Evolutionary conservation across 2,329 filamentous ascomycete genomes (phyloP).

Genomic region (Elsinoe ampelina): DNA sequence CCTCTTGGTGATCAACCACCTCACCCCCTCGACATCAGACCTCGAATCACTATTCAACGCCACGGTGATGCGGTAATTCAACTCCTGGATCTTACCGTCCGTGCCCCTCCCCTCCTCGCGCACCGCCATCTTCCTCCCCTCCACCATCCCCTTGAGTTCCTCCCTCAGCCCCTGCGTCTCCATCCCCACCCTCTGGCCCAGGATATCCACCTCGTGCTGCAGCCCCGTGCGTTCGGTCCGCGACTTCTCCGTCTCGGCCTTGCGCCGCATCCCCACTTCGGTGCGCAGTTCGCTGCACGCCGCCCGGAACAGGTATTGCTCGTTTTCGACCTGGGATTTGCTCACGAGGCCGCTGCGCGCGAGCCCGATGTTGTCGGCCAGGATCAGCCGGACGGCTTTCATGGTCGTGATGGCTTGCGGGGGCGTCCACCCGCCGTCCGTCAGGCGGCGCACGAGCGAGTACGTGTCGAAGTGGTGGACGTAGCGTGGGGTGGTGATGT

Average conservation of each 20-base stretch:
- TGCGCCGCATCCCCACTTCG: constrained; percentile 71
- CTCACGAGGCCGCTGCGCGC: constrained; percentile 74
- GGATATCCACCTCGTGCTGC: constrained; percentile 91
- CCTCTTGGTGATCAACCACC: constrained; percentile 71
- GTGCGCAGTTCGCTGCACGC: constrained; percentile 86
- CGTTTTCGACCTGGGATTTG: constrained; percentile 88
- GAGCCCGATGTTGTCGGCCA: constrained; percentile 70
- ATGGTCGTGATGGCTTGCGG: constrained; percentile 75
- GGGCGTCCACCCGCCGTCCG: constrained; percentile 59
- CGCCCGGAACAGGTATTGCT: constrained; percentile 86
- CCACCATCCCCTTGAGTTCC: constrained; percentile 89
- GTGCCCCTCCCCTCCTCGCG: constrained; percentile 76
- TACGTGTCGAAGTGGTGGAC: constrained; percentile 97
- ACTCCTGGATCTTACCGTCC: constrained; percentile 81
- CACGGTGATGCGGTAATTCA: constrained; percentile 94
- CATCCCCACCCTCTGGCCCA: constrained; percentile 75
- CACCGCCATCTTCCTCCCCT: constrained; percentile 88
- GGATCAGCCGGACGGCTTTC: constrained; percentile 75
- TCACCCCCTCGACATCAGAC: constrained; percentile 80
- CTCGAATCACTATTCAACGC: constrained; percentile 81
- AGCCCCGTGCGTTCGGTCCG: constrained; percentile 74
- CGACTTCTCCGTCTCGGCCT: constrained; percentile 68
- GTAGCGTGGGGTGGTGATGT: constrained; percentile 66
- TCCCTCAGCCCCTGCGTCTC: constrained; percentile 76
- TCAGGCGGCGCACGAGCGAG: constrained; percentile 71